Evolutionary conservation across 768 basidiomycete species (phyloP).

Genomic region (Kwoniella pini): DNA sequence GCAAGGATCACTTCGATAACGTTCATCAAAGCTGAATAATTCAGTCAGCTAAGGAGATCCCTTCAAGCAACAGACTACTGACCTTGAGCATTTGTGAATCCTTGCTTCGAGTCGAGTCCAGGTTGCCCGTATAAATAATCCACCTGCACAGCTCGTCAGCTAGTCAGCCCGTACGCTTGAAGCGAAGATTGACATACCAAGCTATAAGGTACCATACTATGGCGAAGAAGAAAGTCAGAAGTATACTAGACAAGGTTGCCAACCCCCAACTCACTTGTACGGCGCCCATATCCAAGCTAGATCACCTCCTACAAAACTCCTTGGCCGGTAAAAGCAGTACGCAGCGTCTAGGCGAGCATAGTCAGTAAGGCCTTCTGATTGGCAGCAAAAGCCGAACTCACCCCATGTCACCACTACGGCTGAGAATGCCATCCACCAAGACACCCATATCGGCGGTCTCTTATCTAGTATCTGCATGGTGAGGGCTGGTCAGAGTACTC

Average conservation of each 20-base stretch:
- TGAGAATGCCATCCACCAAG: slow-evolving; percentile 44
- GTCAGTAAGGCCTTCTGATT: too few species aligned
- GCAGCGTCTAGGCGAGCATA: slow-evolving; percentile 33
- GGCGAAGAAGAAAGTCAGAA: background rate
- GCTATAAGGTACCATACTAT: slow-evolving; percentile 32
- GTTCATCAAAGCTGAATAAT: slow-evolving; percentile 68
- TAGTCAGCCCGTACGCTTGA: too few species aligned
- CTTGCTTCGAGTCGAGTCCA: slow-evolving; percentile 66
- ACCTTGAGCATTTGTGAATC: slow-evolving; percentile 87
- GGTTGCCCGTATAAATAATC: slow-evolving; percentile 71
- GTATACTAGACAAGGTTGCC: background rate
- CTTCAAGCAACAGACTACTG: slow-evolving; percentile 31
- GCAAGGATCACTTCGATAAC: slow-evolving; percentile 76
- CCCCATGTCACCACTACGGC: slow-evolving; percentile 48
- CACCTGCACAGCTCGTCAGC: slow-evolving; percentile 15
- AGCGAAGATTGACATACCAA: background rate
- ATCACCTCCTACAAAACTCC: slow-evolving; percentile 84
- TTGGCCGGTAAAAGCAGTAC: slow-evolving; percentile 60
- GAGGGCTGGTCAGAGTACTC: background rate
- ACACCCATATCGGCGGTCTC: slow-evolving; percentile 41
- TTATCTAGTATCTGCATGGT: slow-evolving; percentile 15
- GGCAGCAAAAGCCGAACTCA: slow-evolving; percentile 17
- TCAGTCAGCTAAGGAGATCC: background rate
- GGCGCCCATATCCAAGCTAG: slow-evolving; percentile 90
- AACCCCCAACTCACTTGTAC: slow-evolving; percentile 59